Evolutionary conservation across 1,284 basidiomycete genomes (phyloP).

Genomic region (Coniferiporia sulphurascens): DNA sequence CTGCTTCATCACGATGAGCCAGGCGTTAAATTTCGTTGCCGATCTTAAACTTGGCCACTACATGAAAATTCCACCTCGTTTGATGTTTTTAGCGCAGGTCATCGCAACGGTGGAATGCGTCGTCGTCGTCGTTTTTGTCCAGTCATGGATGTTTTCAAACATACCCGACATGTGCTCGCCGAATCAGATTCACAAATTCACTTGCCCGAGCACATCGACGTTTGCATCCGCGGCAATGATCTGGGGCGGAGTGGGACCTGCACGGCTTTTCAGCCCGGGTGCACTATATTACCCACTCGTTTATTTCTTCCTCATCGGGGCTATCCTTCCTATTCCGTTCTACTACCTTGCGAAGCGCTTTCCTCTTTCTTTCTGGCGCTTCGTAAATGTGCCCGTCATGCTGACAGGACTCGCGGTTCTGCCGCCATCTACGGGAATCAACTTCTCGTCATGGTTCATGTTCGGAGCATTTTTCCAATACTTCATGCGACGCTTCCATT

Average conservation of each 20-base stretch:
- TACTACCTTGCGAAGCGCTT: slow-evolving; percentile 75
- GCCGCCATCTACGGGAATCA: slow-evolving; percentile 75
- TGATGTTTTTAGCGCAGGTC: slow-evolving; percentile 64
- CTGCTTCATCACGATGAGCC: slow-evolving; percentile 55
- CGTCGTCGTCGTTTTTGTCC: slow-evolving; percentile 57
- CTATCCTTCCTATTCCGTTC: slow-evolving; percentile 70
- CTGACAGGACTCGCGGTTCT: slow-evolving; percentile 59
- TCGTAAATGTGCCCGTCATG: slow-evolving; percentile 74
- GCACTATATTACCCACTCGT: slow-evolving; percentile 52
- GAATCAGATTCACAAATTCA: slow-evolving; percentile 55
- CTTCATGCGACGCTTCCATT: slow-evolving; percentile 69
- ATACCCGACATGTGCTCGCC: slow-evolving; percentile 68
- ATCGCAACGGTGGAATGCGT: slow-evolving; percentile 58
- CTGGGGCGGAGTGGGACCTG: slow-evolving; percentile 78
- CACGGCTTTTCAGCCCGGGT: slow-evolving; percentile 65
- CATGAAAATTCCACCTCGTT: slow-evolving; percentile 68
- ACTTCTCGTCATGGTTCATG: slow-evolving; percentile 71
- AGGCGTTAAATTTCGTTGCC: slow-evolving; percentile 55
- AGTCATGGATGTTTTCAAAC: slow-evolving; percentile 71
- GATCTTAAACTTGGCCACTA: slow-evolving; percentile 77
- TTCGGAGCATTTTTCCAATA: slow-evolving; percentile 79
- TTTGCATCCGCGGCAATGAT: slow-evolving; percentile 70
- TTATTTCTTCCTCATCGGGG: slow-evolving; percentile 76
- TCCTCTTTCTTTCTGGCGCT: slow-evolving; percentile 73
- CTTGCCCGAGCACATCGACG: slow-evolving; percentile 58